phyloP scores from a whole-genome alignment of 345 rosid species.

The Lepidium africanum region DNA sequence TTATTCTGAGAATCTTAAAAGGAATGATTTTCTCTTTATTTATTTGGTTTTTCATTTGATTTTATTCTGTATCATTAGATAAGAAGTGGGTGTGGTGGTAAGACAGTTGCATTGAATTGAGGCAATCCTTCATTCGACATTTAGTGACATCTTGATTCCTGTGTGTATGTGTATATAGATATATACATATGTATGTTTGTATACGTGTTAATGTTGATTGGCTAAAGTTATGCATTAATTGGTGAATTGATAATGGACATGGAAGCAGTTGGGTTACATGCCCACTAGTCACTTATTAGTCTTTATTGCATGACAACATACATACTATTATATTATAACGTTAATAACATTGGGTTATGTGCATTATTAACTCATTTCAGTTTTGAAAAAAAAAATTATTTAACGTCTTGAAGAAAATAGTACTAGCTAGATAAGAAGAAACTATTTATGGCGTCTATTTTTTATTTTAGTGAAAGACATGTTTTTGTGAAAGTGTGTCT shows the following conservation, averaged over 20 bases:
- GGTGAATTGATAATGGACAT: slow-evolving; percentile 17
- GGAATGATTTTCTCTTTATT: slow-evolving; percentile 3
- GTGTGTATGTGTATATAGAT: neutral
- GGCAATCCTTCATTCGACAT: slow-evolving; percentile 25
- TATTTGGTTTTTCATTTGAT: neutral
- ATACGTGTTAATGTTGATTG: slow-evolving; percentile 8
- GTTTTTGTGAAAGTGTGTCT: neutral
- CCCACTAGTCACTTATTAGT: slow-evolving; percentile 20
- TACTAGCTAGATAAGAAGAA: neutral
- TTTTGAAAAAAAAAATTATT: too few species aligned
- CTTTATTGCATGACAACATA: slow-evolving; percentile 22
- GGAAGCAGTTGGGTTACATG: slow-evolving; percentile 27
- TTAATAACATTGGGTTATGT: slow-evolving; percentile 15
- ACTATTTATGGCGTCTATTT: neutral
- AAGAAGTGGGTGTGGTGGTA: slow-evolving; percentile 27
- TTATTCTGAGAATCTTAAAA: slow-evolving; percentile 5
- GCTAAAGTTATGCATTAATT: slow-evolving; percentile 26
- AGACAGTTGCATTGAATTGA: slow-evolving; percentile 28
- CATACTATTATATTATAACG: neutral
- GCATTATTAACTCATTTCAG: neutral
- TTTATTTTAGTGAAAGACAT: neutral
- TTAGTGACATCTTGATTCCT: slow-evolving; percentile 18
- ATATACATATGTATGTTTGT: too few species aligned
- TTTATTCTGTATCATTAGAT: slow-evolving; percentile 8
- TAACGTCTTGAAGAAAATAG: too few species aligned